These are phyloP conservation scores for Mucor mucedo DNA, from an alignment of 371 early-diverging fungal genomes.

Conservation along the genomic window DNA sequence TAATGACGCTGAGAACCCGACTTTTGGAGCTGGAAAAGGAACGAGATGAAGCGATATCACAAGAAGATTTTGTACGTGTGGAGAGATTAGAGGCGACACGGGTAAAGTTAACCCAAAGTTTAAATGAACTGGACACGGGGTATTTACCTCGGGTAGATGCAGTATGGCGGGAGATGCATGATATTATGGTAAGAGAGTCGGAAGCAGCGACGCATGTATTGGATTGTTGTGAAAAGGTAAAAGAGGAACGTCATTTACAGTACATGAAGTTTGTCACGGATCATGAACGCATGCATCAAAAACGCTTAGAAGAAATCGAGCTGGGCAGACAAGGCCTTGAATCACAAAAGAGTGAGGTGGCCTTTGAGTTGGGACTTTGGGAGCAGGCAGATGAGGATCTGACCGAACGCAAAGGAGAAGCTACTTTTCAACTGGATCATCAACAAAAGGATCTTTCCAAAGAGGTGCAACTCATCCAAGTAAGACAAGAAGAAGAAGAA, in stretches of 20 bases:
- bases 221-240: neutral
- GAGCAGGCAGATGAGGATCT: neutral
- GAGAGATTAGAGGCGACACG: neutral
- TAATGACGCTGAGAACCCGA: neutral
- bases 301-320: neutral
- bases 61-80: neutral
- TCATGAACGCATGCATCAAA: neutral
- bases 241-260: neutral
- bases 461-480: neutral
- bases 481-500: neutral
- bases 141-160: neutral
- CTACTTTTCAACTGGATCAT: neutral
- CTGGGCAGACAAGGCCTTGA: neutral
- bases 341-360: neutral
- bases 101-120: neutral
- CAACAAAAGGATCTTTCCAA: neutral
- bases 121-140: neutral
- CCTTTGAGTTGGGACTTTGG: conserved; percentile 4
- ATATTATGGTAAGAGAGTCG: neutral
- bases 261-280: conserved; percentile 1
- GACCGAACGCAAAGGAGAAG: neutral
- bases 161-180: neutral
- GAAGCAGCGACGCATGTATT: neutral
- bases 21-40: neutral
- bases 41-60: neutral